Base-by-base conservation (phyloP, 495 filamentous ascomycete genomes). In the Podospora didyma region DNA sequence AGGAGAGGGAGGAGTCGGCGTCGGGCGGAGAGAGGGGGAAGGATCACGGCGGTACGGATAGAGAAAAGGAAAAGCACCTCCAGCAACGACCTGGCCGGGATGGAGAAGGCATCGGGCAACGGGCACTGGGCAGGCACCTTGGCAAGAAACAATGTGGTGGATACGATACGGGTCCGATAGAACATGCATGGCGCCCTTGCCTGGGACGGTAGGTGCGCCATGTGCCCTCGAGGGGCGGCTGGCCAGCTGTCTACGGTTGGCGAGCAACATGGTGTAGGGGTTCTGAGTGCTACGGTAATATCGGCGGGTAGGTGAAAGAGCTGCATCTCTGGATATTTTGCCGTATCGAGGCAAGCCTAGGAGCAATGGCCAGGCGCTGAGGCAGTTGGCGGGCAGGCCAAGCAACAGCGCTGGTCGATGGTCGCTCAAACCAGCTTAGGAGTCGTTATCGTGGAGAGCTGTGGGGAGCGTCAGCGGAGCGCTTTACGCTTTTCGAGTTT, bases 161-260 rank as follows among this genome's bases (percentile, higher is more conserved):
- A n/a, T n/a, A n/a, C n/a, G n/a, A n/a, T n/a, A n/a, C n/a, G n/a
- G n/a, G n/a, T n/a, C n/a, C n/a, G n/a, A n/a, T 9, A 31, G 3
- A 21, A 22, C 26, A 46, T 54, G 41, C 52, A 47, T 54, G 52
- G 41, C 28, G 24, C 24, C 44, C 44, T 47, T 24, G 39, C 42
- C 24, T 23, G 34, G 12, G 9, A 21, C 16, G 42, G 42, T 26
- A 54, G n/a, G n/a, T n/a, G n/a, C n/a, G n/a, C n/a, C n/a, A 46
- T 46, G 51, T 53, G 22, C 19, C 19, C 42, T 46, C 12, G 44
- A 54, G 28, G 51, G 51, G 51, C n/a, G 52, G 52, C 16, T 39
- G 42, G 39, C 3, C 12, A 20, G 31, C 42, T 35, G 10, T 23
- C 20, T 16, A 16, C 42, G 17, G 52, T 54, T 54, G 22, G 37